Evolutionary conservation across 2,329 filamentous ascomycete species (phyloP).

Genomic region (Gyromitra esculenta): DNA sequence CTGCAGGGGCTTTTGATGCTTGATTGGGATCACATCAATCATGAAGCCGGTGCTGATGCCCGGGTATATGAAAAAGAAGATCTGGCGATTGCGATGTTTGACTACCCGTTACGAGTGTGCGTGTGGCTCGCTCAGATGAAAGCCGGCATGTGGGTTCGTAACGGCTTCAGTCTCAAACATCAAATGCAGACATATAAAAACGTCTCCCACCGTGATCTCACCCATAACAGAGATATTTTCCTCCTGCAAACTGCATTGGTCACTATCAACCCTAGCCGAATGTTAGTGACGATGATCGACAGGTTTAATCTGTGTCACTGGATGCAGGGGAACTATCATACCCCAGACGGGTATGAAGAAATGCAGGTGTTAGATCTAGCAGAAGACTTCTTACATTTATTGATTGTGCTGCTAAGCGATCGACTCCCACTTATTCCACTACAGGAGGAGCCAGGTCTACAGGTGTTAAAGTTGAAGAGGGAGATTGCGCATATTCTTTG

Average conservation of each 20-base stretch:
- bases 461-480: constrained; percentile 77
- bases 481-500: constrained; percentile 94
- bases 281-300: constrained; percentile 89
- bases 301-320: constrained; percentile 88
- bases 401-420: constrained; percentile 91
- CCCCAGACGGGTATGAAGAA: constrained; percentile 79
- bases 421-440: constrained; percentile 78
- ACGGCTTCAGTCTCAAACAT: constrained; percentile 93
- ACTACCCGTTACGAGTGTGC: constrained; percentile 91
- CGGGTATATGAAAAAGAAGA: constrained; percentile 74
- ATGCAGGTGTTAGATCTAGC: constrained; percentile 88
- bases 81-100: constrained; percentile 85
- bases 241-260: constrained; percentile 90
- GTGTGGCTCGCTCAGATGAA: constrained; percentile 99
- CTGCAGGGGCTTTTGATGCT: constrained; percentile 77
- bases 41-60: constrained; percentile 71
- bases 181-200: constrained; percentile 94
- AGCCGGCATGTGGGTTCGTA: constrained; percentile 97
- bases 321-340: constrained; percentile 83
- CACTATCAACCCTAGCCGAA: constrained; percentile 80
- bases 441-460: constrained; percentile 72
- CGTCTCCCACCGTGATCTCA: constrained; percentile 87
- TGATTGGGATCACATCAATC: constrained; percentile 74
- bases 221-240: constrained; percentile 94
- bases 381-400: constrained; percentile 92